Evolutionary conservation across 208 protist species (phyloP).

Genomic region (Leishmania arabica): DNA sequence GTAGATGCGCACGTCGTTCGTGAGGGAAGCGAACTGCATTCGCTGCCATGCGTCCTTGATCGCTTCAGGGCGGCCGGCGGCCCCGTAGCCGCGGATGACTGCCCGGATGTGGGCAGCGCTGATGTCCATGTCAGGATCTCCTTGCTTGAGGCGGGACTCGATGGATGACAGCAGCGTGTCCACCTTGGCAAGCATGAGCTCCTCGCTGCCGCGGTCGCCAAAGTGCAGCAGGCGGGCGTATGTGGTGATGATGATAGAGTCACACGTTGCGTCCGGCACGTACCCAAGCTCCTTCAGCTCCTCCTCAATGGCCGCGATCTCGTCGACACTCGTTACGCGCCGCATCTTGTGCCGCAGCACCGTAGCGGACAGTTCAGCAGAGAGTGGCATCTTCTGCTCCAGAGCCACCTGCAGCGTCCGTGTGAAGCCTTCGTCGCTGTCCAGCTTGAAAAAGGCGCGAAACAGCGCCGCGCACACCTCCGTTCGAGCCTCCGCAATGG

Average conservation of each 20-base stretch:
- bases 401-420: conserved; percentile 55
- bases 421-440: conserved; percentile 67
- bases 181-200: conserved; percentile 90
- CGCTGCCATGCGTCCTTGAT: conserved; percentile 80
- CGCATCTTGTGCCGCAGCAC: conserved; percentile 80
- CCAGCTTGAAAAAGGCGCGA: conserved; percentile 55
- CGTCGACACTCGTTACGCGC: conserved; percentile 62
- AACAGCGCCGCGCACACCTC: conserved; percentile 65
- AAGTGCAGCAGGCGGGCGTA: conserved; percentile 86
- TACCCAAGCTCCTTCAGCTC: conserved; percentile 69
- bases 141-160: conserved; percentile 81
- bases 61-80: conserved; percentile 68
- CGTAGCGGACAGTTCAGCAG: conserved; percentile 51
- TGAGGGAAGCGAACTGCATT: conserved; percentile 67
- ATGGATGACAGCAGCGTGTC: conserved; percentile 88
- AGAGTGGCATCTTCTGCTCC: conserved; percentile 43
- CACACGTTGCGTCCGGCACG: conserved; percentile 74
- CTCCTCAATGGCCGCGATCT: conserved; percentile 73
- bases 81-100: conserved; percentile 87
- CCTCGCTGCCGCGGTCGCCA: conserved; percentile 80
- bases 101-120: conserved; percentile 81
- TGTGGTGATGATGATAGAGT: conserved; percentile 86
- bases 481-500: conserved; percentile 18
- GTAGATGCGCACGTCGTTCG: conserved; percentile 82
- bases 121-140: conserved; percentile 86